phyloP scores from a whole-genome alignment of 768 basidiomycete species.

The Hypholoma sublateritium region DNA sequence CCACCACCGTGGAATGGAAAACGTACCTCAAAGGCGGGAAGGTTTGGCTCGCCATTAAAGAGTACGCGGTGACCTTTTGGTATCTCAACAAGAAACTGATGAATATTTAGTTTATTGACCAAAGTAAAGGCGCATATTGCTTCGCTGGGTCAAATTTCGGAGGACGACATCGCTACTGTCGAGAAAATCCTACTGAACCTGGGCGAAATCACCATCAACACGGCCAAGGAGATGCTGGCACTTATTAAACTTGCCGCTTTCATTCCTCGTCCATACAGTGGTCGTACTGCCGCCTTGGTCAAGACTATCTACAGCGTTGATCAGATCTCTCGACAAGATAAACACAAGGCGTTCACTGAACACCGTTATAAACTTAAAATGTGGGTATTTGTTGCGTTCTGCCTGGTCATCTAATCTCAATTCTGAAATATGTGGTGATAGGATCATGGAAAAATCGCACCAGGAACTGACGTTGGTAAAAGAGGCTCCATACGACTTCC shows the following conservation, averaged over 20 bases:
- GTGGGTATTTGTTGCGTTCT: neutral
- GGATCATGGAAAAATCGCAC: neutral
- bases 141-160: neutral
- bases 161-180: neutral
- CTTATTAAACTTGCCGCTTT: slow-evolving; percentile 6
- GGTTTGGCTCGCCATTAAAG: neutral
- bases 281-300: slow-evolving; percentile 1
- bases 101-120: neutral
- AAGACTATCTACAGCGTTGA: slow-evolving; percentile 6
- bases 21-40: neutral
- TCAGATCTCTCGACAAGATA: neutral
- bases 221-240: slow-evolving; percentile 2
- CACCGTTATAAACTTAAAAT: slow-evolving; percentile 3
- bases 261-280: slow-evolving; percentile 7
- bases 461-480: neutral
- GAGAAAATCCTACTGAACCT: slow-evolving; percentile 3
- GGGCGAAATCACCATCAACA: neutral
- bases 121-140: neutral
- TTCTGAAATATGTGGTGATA: neutral
- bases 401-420: neutral
- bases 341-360: neutral
- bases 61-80: neutral
- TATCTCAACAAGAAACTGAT: neutral
- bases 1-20: neutral
- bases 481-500: neutral